Base-by-base conservation (phyloP, 257 asterid species). In the Solanum clarkiae region DNA sequence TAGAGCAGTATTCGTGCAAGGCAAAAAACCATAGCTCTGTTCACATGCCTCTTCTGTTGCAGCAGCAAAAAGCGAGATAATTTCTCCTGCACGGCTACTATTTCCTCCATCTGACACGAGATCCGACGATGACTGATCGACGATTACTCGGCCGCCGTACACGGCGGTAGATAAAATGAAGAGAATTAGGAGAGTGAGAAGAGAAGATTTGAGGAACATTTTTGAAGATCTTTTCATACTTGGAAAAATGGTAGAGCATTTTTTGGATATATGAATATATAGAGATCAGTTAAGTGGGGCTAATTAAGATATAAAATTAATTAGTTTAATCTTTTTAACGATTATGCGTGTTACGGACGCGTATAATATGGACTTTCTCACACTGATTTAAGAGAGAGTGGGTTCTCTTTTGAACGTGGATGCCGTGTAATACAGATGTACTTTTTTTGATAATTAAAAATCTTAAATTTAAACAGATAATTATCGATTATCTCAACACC, bases 1-100 rank as follows among this genome's bases (percentile, higher is more conserved):
- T 42, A 93, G 74, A 11, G 89, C 89, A 15, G 98, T 91, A 55
- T 91, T 47, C 44, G 98, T 93, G 87, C 99, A 96, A 7, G 99
- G 99, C 91, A 96, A 42, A 89, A 96, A 93, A 0, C 99, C 99
- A 79, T 94, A 96, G 8, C 94, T 91, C 93, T 94, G 95, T 89
- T 93, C 98, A 82, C 98, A 95, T 22, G 89, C 18, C 90, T 90
- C 93, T 90, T 90, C 93, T 90, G 84, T 96, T 86, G 83, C 89
- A 84, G 84, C 89, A 42, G 88, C 80, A 77, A 53, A 84, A 45
- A 89, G 91, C 60, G 88, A 92, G 87, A 93, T 49, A 18, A 88
- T 4, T 42, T 66, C n/a, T 14, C 49, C 16, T 14, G 29, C 79
- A n/a, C 47, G 72, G 0, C 60, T 42, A 15, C 0, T 24, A 24